Conservation (phyloP, 1,284 basidiomycete species). For the Ustilago lituana region DNA sequence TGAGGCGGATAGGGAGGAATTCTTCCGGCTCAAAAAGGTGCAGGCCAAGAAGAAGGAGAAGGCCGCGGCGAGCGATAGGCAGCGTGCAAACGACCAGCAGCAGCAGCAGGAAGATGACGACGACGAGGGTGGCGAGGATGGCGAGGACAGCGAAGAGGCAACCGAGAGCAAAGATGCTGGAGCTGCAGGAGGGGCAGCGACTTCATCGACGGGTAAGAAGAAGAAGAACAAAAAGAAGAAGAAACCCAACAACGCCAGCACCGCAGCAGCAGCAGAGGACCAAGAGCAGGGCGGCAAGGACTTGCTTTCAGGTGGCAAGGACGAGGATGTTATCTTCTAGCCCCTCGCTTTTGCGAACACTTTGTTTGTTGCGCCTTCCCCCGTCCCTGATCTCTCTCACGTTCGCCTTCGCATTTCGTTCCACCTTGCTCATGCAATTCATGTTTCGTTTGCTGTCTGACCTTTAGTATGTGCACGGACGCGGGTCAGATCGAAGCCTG, state of each 20-base stretch:
- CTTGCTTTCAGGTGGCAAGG: conserved; percentile 61
- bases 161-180: background rate
- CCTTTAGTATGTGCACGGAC: too few species aligned
- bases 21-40: conserved; percentile 67
- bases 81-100: conserved; percentile 15
- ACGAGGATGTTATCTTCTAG: conserved; percentile 66
- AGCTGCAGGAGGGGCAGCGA: background rate
- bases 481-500: too few species aligned
- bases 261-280: conserved; percentile 2
- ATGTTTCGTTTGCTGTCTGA: too few species aligned
- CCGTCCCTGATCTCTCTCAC: background rate
- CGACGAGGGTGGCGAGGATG: conserved; percentile 9
- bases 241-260: conserved; percentile 1
- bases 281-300: conserved; percentile 43
- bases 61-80: conserved; percentile 30
- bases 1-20: conserved; percentile 67
- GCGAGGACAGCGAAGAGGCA: background rate
- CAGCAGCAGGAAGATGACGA: conserved; percentile 8
- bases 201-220: conserved; percentile 5
- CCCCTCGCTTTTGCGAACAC: too few species aligned
- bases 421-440: too few species aligned
- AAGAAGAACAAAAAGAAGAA: conserved; percentile 32
- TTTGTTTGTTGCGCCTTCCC: background rate
- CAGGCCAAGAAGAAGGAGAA: conserved; percentile 64
- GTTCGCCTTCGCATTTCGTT: background rate